Percentiles rank a stretch among this genome's conserved stretches.
Conservation (phyloP, 2,329 filamentous ascomycete species). For the Epichloe festucae region DNA sequence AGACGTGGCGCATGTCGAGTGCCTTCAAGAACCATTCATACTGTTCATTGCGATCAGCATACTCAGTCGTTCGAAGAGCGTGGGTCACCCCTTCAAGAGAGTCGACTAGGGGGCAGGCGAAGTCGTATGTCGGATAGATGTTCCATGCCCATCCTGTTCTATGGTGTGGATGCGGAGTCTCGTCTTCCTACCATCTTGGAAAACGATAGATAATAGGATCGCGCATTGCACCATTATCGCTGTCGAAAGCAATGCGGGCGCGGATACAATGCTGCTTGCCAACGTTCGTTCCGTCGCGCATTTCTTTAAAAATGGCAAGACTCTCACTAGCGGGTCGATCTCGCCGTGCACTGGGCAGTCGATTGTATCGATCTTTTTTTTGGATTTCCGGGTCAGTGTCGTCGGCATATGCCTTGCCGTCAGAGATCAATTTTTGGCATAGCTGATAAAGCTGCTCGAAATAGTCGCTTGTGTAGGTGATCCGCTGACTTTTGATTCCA, state of each 20-base stretch:
- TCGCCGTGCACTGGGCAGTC: slow-evolving; percentile 52
- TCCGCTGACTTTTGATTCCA: slow-evolving; percentile 68
- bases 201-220: slow-evolving; percentile 94
- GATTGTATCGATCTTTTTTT: slow-evolving; percentile 64
- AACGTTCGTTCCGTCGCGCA: slow-evolving; percentile 73
- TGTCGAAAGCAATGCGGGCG: slow-evolving; percentile 81
- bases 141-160: slow-evolving; percentile 69
- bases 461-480: slow-evolving; percentile 79
- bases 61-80: slow-evolving; percentile 72
- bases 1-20: slow-evolving; percentile 58
- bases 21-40: slow-evolving; percentile 76
- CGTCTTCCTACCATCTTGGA: slow-evolving; percentile 28
- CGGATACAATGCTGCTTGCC: slow-evolving; percentile 81
- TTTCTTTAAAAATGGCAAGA: slow-evolving; percentile 75
- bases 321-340: slow-evolving; percentile 71
- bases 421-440: slow-evolving; percentile 63
- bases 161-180: slow-evolving; percentile 53
- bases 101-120: slow-evolving; percentile 72
- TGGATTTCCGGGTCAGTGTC: slow-evolving; percentile 77
- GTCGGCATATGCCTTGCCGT: slow-evolving; percentile 76
- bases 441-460: slow-evolving; percentile 76
- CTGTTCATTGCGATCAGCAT: slow-evolving; percentile 73
- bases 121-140: slow-evolving; percentile 79
- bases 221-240: slow-evolving; percentile 87
- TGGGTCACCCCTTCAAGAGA: slow-evolving; percentile 71